phyloP scores from a whole-genome alignment of 192 early-diverging fungal species.

The Glomus cerebriforme region DNA sequence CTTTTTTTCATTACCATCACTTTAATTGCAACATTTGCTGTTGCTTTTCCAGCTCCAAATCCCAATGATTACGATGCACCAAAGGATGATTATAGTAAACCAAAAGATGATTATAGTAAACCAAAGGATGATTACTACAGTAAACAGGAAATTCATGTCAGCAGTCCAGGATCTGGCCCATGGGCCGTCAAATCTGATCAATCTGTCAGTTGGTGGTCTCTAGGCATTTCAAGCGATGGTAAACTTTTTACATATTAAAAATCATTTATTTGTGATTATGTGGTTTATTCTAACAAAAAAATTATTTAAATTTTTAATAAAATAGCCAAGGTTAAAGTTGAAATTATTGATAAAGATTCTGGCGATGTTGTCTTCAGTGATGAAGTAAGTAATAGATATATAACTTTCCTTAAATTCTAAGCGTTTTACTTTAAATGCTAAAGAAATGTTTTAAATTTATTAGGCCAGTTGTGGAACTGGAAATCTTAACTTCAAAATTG shows the following conservation, averaged over 20 bases:
- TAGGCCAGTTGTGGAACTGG: neutral
- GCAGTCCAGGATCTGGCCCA: neutral
- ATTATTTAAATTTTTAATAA: neutral
- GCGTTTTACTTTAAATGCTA: neutral
- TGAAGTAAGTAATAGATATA: neutral
- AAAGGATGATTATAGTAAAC: too few relatives aligned
- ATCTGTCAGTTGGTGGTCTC: neutral
- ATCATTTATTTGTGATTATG: neutral
- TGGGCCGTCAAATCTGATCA: neutral
- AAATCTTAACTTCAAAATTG: neutral
- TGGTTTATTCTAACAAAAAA: neutral
- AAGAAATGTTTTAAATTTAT: neutral
- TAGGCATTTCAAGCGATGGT: neutral
- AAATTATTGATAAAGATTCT: neutral
- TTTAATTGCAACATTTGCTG: neutral
- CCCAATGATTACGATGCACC: too few relatives aligned
- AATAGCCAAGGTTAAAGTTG: neutral
- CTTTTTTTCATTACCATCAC: neutral
- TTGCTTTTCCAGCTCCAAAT: neutral
- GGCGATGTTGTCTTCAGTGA: neutral
- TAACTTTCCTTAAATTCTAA: neutral
- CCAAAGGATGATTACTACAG: too few relatives aligned
- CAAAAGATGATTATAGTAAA: too few relatives aligned
- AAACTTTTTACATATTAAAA: neutral
- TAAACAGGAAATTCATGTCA: neutral